phyloP scores from a whole-genome alignment of 225 moss, liverwort and hornwort genomes.

The Sphagnum contortum region DNA sequence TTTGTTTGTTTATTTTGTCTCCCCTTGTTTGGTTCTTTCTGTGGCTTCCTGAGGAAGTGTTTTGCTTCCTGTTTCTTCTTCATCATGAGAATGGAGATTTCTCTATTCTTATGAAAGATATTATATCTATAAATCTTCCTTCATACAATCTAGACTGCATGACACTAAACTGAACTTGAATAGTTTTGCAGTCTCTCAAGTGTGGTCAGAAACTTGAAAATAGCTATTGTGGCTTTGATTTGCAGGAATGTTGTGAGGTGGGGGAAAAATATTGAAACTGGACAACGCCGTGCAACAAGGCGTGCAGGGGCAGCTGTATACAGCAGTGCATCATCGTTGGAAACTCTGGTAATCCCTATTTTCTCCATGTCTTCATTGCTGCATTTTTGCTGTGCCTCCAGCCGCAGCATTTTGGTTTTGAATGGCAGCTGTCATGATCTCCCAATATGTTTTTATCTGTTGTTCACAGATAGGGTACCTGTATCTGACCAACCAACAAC shows the following conservation, averaged over 20 bases:
- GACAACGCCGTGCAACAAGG: conserved; percentile 75
- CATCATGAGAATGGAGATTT: no score
- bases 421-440: no score
- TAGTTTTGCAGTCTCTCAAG: no score
- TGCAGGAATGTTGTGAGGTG: conserved; percentile 82
- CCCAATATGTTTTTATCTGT: no score
- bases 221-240: background rate
- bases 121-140: background rate
- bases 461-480: conserved; percentile 83
- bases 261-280: conserved; percentile 89
- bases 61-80: no score
- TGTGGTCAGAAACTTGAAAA: no score
- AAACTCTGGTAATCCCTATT: conserved; percentile 64
- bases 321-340: conserved; percentile 86
- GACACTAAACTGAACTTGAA: no score
- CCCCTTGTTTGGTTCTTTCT: no score
- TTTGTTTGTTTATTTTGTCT: no score
- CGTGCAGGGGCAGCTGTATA: conserved; percentile 77
- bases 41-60: no score
- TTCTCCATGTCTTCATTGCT: background rate
- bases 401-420: background rate
- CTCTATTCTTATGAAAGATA: no score
- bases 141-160: no score
- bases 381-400: background rate
- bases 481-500: conserved; percentile 62